Evolutionary conservation across 768 basidiomycete genomes (phyloP).

Genomic region (Cystofilobasidium capitatum): DNA sequence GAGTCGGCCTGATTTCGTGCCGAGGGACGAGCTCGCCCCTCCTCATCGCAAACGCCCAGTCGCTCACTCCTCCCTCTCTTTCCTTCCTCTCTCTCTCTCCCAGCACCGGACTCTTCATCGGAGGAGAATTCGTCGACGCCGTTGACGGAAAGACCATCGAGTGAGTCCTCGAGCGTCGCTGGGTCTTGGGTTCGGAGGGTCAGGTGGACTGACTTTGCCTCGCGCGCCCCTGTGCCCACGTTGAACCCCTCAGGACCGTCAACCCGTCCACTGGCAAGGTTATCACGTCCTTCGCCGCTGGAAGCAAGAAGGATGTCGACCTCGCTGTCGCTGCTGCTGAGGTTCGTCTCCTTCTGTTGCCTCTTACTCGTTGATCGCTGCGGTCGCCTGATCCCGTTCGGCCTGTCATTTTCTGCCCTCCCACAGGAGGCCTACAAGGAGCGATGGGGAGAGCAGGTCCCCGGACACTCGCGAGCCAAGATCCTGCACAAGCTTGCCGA

Average conservation of each 20-base stretch:
- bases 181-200: no score
- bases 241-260: slow-evolving; percentile 37
- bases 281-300: slow-evolving; percentile 43
- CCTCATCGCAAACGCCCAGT: not conserved
- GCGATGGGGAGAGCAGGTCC: slow-evolving; percentile 25
- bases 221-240: no score
- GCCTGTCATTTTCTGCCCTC: no score
- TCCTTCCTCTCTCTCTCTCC: slow-evolving; percentile 31
- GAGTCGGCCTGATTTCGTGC: no score
- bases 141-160: slow-evolving; percentile 55
- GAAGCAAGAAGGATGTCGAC: slow-evolving; percentile 17
- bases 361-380: no score
- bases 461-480: slow-evolving; percentile 19
- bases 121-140: slow-evolving; percentile 56
- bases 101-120: slow-evolving; percentile 62
- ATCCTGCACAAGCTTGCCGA: slow-evolving; percentile 30
- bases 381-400: no score
- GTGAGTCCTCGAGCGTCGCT: slow-evolving; percentile 50
- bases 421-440: slow-evolving; percentile 22
- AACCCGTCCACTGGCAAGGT: slow-evolving; percentile 54
- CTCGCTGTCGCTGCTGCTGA: slow-evolving; percentile 23
- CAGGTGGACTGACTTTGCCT: no score
- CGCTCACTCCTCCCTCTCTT: not conserved
- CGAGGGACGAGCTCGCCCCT: no score
- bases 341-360: no score